phyloP scores from a whole-genome alignment of 352 stramenopile genomes.

The Lagenidium giganteum region DNA sequence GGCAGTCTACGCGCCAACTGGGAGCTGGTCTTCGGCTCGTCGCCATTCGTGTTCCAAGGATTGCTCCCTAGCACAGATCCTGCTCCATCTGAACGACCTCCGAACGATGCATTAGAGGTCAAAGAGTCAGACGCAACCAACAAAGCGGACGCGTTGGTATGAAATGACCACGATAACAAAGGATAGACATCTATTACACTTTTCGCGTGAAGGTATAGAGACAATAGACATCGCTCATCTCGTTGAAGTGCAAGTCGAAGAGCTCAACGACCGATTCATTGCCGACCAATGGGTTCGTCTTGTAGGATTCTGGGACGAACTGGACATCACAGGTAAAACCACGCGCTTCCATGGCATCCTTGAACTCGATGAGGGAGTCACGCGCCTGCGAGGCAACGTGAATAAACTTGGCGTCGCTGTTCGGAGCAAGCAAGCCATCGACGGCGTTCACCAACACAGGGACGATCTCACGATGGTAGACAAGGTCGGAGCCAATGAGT shows the following conservation, averaged over 20 bases:
- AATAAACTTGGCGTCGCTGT: constrained; percentile 51
- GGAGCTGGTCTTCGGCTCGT: constrained; percentile 72
- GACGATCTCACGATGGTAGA: constrained; percentile 84
- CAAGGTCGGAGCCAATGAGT: constrained; percentile 78
- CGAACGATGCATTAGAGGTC: neutral
- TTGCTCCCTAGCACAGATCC: constrained; percentile 49
- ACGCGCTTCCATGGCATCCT: constrained; percentile 61
- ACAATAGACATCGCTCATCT: constrained; percentile 87
- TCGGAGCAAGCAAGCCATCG: constrained; percentile 45
- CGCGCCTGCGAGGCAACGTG: constrained; percentile 78
- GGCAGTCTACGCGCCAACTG: constrained; percentile 70
- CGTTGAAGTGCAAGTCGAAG: constrained; percentile 86
- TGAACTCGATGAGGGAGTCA: constrained; percentile 80
- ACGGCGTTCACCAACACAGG: constrained; percentile 74
- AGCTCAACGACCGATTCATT: constrained; percentile 59
- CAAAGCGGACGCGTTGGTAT: constrained; percentile 3
- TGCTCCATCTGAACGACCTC: constrained; percentile 6
- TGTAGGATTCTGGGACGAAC: constrained; percentile 76
- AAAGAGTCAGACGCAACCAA: neutral
- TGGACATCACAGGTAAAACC: constrained; percentile 60
- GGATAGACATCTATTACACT: constrained; percentile 11
- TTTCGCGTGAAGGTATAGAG: constrained; percentile 78
- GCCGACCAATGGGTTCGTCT: constrained; percentile 77
- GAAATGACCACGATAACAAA: no score
- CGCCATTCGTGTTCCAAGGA: constrained; percentile 47